These are phyloP conservation scores for Heterobasidion annosum DNA, from an alignment of 1,284 basidiomycete species.

Conservation along the genomic window DNA sequence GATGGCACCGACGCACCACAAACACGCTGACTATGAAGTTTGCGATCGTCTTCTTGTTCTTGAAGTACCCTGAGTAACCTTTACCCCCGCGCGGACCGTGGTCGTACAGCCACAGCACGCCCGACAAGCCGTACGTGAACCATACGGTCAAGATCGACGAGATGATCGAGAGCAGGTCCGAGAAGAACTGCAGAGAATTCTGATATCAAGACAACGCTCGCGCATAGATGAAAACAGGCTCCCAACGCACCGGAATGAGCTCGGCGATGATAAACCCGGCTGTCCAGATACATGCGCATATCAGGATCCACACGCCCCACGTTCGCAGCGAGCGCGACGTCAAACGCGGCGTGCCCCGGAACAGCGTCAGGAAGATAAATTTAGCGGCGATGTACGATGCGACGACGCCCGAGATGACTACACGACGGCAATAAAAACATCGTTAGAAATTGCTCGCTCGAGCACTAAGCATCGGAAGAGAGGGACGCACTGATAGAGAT, in stretches of 20 bases:
- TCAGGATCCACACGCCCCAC: constrained; percentile 4
- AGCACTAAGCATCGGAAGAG: too few species aligned
- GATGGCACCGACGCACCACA: constrained; percentile 1
- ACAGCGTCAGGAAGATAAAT: constrained; percentile 7
- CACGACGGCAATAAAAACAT: neutral
- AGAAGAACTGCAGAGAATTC: constrained; percentile 3
- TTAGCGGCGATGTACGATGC: constrained; percentile 5
- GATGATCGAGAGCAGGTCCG: constrained; percentile 5
- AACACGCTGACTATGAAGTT: constrained; percentile 2
- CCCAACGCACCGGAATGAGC: constrained; percentile 1
- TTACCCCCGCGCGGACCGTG: neutral
- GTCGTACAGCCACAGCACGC: constrained; percentile 6
- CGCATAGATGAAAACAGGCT: neutral
- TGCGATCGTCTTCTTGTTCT: neutral
- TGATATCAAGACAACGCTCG: neutral
- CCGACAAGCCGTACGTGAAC: constrained; percentile 7
- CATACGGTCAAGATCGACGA: constrained; percentile 6
- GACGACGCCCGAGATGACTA: constrained; percentile 7
- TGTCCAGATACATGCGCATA: constrained; percentile 3
- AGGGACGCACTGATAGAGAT: constrained; percentile 3
- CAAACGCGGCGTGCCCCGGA: constrained; percentile 2
- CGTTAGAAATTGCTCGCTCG: neutral
- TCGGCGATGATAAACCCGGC: constrained; percentile 4
- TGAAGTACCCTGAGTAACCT: neutral
- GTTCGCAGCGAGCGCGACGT: constrained; percentile 4